Conservation (phyloP, 1,139 yeast genomes). For the Protomyces lactucae-debilis region DNA sequence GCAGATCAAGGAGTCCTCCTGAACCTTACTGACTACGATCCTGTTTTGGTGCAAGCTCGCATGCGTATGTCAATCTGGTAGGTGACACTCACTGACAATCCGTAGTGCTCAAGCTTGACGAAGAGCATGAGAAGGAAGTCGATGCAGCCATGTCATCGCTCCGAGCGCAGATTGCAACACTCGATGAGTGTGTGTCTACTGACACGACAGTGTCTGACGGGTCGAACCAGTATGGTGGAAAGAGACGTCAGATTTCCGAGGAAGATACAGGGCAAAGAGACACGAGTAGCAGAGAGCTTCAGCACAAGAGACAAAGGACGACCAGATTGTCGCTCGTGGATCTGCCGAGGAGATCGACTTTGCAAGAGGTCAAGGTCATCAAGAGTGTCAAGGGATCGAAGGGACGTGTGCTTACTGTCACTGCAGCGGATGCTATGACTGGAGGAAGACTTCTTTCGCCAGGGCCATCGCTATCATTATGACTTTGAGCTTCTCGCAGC, state of each 20-base stretch:
- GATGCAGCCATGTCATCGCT: not conserved
- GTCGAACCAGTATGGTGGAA: too few relatives aligned
- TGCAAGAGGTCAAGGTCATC: not conserved
- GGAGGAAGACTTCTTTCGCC: too few relatives aligned
- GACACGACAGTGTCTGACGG: too few relatives aligned
- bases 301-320: not conserved
- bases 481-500: too few relatives aligned
- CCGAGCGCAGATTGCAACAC: too few relatives aligned
- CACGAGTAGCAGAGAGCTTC: too few relatives aligned
- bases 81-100: not conserved
- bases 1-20: not conserved
- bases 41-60: not conserved
- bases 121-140: not conserved
- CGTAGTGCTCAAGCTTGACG: not conserved
- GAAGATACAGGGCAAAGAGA: not conserved
- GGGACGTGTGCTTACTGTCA: not conserved
- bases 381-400: not conserved
- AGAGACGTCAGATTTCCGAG: not conserved
- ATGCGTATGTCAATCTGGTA: not conserved
- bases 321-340: not conserved
- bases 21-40: not conserved
- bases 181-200: too few relatives aligned
- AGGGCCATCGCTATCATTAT: too few relatives aligned
- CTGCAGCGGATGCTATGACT: too few relatives aligned
- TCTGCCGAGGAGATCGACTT: not conserved